These are phyloP conservation scores for Podospora sp. DNA, from an alignment of 495 filamentous ascomycete genomes.

Conservation along the genomic window DNA sequence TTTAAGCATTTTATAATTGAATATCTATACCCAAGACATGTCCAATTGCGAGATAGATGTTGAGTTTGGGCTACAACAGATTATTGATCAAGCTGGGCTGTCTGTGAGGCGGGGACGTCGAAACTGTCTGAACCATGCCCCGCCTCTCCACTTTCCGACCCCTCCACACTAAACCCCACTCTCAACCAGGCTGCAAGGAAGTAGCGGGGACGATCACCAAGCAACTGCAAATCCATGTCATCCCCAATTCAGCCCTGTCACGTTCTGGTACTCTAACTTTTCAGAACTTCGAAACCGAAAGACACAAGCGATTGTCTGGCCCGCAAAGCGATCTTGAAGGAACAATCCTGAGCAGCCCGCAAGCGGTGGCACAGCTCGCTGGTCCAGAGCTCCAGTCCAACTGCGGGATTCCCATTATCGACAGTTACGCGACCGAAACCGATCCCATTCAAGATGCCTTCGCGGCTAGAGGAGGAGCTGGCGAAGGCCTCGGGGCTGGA, in stretches of 20 bases:
- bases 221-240: neutral
- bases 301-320: too few relatives aligned
- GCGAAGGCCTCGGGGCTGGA: conserved; percentile 52
- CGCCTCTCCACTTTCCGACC: neutral
- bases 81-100: too few relatives aligned
- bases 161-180: neutral
- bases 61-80: too few relatives aligned
- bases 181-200: neutral
- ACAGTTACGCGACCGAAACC: neutral
- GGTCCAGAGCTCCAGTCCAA: neutral
- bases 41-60: too few relatives aligned
- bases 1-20: conserved; percentile 11
- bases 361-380: neutral
- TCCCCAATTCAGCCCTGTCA: neutral
- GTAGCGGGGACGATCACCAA: neutral
- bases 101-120: too few relatives aligned
- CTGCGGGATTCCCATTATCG: neutral
- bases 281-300: neutral
- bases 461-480: conserved; percentile 38
- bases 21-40: too few relatives aligned
- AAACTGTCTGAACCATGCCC: too few relatives aligned
- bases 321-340: too few relatives aligned
- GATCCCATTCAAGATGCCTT: neutral
- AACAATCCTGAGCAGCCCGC: neutral
- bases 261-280: neutral